Evolutionary conservation across 176 grass and related monocot genomes (phyloP), one percentile per base, ranked within the genome.

Genomic region (Triticum urartu): DNA sequence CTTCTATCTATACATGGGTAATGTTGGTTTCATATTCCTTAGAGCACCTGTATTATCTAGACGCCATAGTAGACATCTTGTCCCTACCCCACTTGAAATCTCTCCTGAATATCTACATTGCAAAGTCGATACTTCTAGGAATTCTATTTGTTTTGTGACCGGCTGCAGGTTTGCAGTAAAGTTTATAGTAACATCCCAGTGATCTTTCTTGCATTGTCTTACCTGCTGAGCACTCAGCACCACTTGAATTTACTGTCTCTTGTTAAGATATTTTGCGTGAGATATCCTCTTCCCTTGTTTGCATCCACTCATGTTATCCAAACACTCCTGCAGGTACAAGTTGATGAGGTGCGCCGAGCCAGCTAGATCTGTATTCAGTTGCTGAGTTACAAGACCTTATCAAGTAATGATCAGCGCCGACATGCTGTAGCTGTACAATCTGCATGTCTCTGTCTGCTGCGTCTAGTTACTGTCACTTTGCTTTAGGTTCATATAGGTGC

Each of bases 241-340:
- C 43, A 67, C 2, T 21, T 60, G 32, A 56, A n/a, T 67, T n/a
- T 25, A 32, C n/a, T 3, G 66, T 64, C 59, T 81, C 32, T 5
- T 14, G 40, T 17, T 15, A 59, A 34, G 73, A 21, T n/a, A 58
- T 11, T 82, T 76, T 38, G 22, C 67, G 78, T 66, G 11, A 42
- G 8, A 68, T 82, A 18, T 54, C 60, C 42, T 75, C 13, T 45
- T 81, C 47, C 62, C 11, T 85, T 85, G 39, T 79, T 69, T n/a
- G 22, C 56, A 65, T 26, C 33, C 35, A 77, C 12, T 33, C 3
- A 14, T 67, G 59, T 28, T 78, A 54, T 40, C 54, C 39, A 5
- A 81, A 75, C 85, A 54, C 33, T 67, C 39, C 35, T 84, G 65
- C 85, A 91, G 85, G 65, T 26, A 80, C 33, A 74, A 42, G 33